phyloP scores from a whole-genome alignment of 139 green algal species.

The Chlamydomonas sphaeroides region DNA sequence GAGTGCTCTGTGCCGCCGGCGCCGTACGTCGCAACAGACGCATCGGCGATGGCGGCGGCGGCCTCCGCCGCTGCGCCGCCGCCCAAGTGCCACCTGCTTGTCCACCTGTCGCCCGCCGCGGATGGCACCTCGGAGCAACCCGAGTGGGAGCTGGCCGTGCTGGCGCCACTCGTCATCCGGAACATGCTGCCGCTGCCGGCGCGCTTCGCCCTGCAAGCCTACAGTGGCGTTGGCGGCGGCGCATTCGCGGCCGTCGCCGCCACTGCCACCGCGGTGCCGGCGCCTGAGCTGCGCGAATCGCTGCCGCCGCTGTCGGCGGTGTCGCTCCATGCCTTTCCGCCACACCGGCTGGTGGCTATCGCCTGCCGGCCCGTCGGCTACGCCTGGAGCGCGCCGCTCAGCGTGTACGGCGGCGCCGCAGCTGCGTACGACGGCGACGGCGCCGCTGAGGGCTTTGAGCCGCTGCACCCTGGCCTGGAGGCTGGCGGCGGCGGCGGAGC shows the following conservation, averaged over 20 bases:
- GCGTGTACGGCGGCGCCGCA: slow-evolving; percentile 7
- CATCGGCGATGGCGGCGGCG: neutral
- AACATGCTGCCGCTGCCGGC: slow-evolving; percentile 52
- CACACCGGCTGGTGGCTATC: slow-evolving; percentile 3
- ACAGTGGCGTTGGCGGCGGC: slow-evolving; percentile 1
- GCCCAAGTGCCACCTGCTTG: slow-evolving; percentile 25
- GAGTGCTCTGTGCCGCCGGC: neutral
- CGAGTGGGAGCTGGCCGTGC: slow-evolving; percentile 64
- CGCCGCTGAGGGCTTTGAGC: slow-evolving; percentile 27
- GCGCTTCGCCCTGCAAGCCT: slow-evolving; percentile 12
- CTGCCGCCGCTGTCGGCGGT: neutral
- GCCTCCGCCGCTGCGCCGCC: no score
- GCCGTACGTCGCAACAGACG: no score
- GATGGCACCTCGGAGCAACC: neutral
- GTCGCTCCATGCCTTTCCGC: slow-evolving; percentile 22
- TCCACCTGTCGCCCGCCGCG: neutral
- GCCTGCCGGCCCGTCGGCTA: slow-evolving; percentile 23
- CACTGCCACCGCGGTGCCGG: neutral
- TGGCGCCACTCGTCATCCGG: slow-evolving; percentile 60
- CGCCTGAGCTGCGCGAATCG: slow-evolving; percentile 5
- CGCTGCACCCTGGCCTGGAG: slow-evolving; percentile 40
- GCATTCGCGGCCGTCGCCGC: neutral
- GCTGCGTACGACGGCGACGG: neutral
- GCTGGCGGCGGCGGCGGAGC: neutral
- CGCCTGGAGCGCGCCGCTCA: slow-evolving; percentile 3